Evolutionary conservation across 2,329 filamentous ascomycete genomes (phyloP), one percentile per base, ranked within the genome.

Genomic region (Ceratocystis cacaofunesta): DNA sequence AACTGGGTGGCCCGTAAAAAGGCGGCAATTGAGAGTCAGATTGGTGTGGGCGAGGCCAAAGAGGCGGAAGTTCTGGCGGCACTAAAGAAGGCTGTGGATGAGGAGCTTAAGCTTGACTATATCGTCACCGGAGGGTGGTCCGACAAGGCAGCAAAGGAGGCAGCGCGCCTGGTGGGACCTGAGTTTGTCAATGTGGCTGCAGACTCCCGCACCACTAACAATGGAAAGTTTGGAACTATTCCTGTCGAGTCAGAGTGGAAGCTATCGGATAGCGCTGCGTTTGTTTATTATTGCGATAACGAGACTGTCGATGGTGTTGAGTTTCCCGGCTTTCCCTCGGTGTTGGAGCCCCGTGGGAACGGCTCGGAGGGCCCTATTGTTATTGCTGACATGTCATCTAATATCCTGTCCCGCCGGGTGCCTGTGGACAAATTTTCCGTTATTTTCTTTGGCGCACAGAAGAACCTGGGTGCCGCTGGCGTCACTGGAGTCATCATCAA

Each of bases 231-330:
- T 73, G 90, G 90, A 67, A 84, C 79, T 68, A 95, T 97, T 63
- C 88, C 92, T 0, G 81, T 85, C 8, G 86, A 92, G 75, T 83
- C 82, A 69, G 82, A 82, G 22, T 96, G 90, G 90, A 87, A 80
- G 43, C 80, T 94, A 6, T 88, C 85, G 50, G 79, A 84, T 69
- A 79, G 83, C 46, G 78, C 86, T 8, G 83, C 90, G 0, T 80
- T 95, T 71, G 87, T 92, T 1, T 97, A 96, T 76, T 92, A 85
- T 74, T 96, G 92, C 74, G 88, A 92, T 74, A 97, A 97, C 71
- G 92, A 97, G 79, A 96, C 90, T 0, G 90, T 95, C 5, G 90
- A 96, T 71, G 92, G 92, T 43, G 90, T 97, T 19, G 92, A 97
- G 73, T 96, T 95, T 70, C 90, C 87, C 5, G 76, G 71, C n/a